Conservation (phyloP, 1,284 basidiomycete genomes). For the Porodaedalea pini region DNA sequence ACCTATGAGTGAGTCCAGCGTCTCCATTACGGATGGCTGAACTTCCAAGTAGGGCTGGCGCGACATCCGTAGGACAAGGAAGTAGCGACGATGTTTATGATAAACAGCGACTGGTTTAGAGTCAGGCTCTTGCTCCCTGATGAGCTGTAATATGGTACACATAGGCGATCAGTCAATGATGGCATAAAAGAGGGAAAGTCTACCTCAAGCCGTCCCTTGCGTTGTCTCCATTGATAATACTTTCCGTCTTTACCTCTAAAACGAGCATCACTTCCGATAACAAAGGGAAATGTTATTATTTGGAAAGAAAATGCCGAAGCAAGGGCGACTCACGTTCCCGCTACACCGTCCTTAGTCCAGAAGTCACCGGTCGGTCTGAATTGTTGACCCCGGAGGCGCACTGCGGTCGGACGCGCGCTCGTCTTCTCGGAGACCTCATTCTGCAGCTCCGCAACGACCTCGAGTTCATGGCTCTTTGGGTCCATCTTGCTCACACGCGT, state of each 20-base stretch:
- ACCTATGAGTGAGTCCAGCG: slow-evolving; percentile 39
- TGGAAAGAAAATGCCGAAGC: background rate
- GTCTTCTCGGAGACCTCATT: slow-evolving; percentile 28
- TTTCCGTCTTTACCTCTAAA: slow-evolving; percentile 34
- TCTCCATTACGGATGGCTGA: slow-evolving; percentile 33
- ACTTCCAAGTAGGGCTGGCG: slow-evolving; percentile 38
- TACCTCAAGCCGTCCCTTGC: slow-evolving; percentile 31
- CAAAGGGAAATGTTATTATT: background rate
- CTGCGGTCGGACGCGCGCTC: slow-evolving; percentile 21
- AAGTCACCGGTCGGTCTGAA: slow-evolving; percentile 29
- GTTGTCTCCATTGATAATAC: slow-evolving; percentile 32
- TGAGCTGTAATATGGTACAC: slow-evolving; percentile 25
- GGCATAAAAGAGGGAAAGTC: background rate
- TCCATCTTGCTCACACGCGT: slow-evolving; percentile 38
- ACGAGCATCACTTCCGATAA: slow-evolving; percentile 26
- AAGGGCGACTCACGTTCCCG: slow-evolving; percentile 12
- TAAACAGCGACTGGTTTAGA: slow-evolving; percentile 35
- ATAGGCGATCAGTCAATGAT: background rate
- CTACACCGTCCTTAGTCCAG: slow-evolving; percentile 26
- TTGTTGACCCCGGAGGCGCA: slow-evolving; percentile 31
- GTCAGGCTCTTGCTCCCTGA: slow-evolving; percentile 29
- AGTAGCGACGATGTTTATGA: slow-evolving; percentile 35
- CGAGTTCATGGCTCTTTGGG: slow-evolving; percentile 33
- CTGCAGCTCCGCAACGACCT: slow-evolving; percentile 34
- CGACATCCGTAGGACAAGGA: slow-evolving; percentile 36